Conservation (phyloP, 148 eudicot species). For the Chenopodium album region DNA sequence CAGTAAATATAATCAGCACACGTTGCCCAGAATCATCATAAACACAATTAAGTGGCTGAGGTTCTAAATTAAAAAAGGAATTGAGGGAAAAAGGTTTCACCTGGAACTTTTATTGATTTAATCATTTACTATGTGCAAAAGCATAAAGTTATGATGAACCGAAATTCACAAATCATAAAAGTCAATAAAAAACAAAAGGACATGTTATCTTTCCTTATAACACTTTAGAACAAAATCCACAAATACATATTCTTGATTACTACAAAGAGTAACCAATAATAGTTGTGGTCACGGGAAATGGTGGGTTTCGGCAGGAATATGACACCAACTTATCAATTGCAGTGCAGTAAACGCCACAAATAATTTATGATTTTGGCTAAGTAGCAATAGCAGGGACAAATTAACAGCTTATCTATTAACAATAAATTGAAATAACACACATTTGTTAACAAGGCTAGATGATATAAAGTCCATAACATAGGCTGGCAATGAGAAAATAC, state of each 20-base stretch:
- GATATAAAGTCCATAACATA: not conserved
- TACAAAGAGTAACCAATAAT: not conserved
- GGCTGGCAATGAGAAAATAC: constrained; percentile 38
- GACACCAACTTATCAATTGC: not conserved
- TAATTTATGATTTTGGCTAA: not conserved
- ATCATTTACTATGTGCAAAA: constrained; percentile 10
- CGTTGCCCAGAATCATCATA: not conserved
- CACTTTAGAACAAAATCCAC: constrained; percentile 8
- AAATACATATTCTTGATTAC: not conserved
- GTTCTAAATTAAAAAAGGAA: not conserved
- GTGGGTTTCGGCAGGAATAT: not conserved
- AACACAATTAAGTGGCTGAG: not conserved
- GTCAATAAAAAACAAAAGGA: not conserved
- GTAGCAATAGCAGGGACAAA: not conserved
- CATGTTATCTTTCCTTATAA: not conserved
- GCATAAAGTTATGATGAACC: constrained; percentile 11
- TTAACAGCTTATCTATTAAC: not conserved
- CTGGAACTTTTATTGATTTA: not conserved
- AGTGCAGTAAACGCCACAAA: not conserved
- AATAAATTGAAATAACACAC: not conserved
- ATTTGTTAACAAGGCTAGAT: not conserved
- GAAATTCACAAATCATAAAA: constrained; percentile 12
- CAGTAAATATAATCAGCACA: not conserved
- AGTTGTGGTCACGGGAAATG: constrained; percentile 10
- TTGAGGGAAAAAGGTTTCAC: constrained; percentile 1